Conservation (phyloP, 2,329 filamentous ascomycete species). For the Cladophialophora bantiana region DNA sequence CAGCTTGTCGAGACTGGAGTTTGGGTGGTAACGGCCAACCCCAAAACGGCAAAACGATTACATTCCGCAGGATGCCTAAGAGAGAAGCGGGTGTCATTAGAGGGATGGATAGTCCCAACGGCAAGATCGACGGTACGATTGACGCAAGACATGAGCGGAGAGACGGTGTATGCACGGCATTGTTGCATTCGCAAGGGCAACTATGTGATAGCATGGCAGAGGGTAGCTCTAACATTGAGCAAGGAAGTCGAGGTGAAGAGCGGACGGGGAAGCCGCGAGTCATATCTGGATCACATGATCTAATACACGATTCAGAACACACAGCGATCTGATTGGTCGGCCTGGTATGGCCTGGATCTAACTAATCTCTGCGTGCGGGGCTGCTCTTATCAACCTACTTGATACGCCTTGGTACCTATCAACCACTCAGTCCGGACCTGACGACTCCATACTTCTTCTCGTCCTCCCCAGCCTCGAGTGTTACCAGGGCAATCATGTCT, state of each 20-base stretch:
- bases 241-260: neutral
- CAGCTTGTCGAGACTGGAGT: neutral
- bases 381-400: slow-evolving; percentile 2
- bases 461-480: neutral
- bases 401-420: neutral
- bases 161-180: neutral
- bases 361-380: neutral
- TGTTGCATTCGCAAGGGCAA: too few species aligned
- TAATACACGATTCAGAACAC: neutral
- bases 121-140: too few species aligned
- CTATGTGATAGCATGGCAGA: neutral
- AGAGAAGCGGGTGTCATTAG: neutral
- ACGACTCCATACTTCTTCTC: slow-evolving; percentile 5
- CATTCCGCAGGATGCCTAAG: neutral
- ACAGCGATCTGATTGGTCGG: neutral
- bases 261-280: neutral
- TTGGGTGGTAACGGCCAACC: neutral
- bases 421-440: neutral
- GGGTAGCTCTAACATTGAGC: neutral
- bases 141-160: neutral
- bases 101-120: neutral
- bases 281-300: slow-evolving; percentile 5
- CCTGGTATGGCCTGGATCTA: slow-evolving; percentile 4
- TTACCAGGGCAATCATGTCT: slow-evolving; percentile 9
- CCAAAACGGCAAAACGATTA: slow-evolving; percentile 17